These are phyloP conservation scores for Leccinum broughii DNA, from an alignment of 768 basidiomycete genomes.

Conservation along the genomic window DNA sequence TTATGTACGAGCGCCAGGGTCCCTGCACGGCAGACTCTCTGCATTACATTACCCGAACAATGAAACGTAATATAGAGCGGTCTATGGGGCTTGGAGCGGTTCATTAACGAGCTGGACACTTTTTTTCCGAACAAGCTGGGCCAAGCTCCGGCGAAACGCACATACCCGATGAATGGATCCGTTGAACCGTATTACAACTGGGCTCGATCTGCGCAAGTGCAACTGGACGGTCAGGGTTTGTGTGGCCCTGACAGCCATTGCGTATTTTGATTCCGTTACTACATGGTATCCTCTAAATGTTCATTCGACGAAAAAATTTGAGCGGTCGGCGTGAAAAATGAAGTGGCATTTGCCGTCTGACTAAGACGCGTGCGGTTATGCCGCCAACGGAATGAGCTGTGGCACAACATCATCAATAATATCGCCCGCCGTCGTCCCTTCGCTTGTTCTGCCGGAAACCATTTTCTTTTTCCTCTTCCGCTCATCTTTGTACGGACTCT, in stretches of 20 bases:
- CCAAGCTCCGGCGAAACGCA: background rate
- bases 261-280: background rate
- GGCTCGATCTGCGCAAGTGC: background rate
- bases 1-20: background rate
- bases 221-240: background rate
- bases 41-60: background rate
- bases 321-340: conserved; percentile 1
- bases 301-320: background rate
- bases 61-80: background rate
- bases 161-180: background rate
- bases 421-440: conserved; percentile 4
- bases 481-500: conserved; percentile 5
- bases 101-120: background rate
- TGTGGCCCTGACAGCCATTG: background rate
- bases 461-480: conserved; percentile 19
- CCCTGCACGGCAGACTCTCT: background rate
- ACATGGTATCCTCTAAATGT: background rate
- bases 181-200: too few relatives aligned
- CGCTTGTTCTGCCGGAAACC: conserved; percentile 18
- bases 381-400: conserved; percentile 10
- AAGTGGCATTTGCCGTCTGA: conserved; percentile 34
- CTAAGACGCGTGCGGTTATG: conserved; percentile 26
- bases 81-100: background rate
- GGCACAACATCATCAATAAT: conserved; percentile 5
- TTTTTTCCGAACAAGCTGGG: background rate